Percentiles rank a stretch among this genome's conserved stretches.
phyloP scores from a whole-genome alignment of 352 stramenopile species.

The Pythium guiyangense region DNA sequence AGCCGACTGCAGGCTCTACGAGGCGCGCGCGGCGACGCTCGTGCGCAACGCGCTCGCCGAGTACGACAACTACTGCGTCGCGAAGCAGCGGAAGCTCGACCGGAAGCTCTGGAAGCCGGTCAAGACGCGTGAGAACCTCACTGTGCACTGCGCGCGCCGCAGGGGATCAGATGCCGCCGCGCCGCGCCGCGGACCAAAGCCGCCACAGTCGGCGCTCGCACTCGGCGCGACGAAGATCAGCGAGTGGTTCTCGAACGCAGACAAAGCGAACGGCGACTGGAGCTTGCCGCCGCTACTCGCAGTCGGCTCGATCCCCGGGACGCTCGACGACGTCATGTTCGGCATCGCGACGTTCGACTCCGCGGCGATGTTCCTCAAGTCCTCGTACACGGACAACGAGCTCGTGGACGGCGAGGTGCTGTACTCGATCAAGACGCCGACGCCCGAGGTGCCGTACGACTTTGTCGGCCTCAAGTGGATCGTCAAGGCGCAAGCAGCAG shows the following conservation, averaged over 20 bases:
- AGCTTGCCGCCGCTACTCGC: slow-evolving; percentile 33
- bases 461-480: slow-evolving; percentile 48
- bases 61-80: too few species aligned
- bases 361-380: slow-evolving; percentile 46
- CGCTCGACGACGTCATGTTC: slow-evolving; percentile 61
- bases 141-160: slow-evolving; percentile 5
- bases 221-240: slow-evolving; percentile 10
- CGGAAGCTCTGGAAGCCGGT: too few species aligned
- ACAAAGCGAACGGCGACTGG: slow-evolving; percentile 16
- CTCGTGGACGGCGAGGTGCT: slow-evolving; percentile 47
- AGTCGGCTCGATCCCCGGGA: slow-evolving; percentile 31
- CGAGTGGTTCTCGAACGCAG: slow-evolving; percentile 7
- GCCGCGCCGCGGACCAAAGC: neutral
- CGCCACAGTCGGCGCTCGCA: slow-evolving; percentile 9
- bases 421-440: slow-evolving; percentile 36
- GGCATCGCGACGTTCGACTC: slow-evolving; percentile 42
- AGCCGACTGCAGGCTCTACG: too few species aligned
- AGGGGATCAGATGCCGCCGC: neutral
- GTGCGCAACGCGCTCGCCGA: too few species aligned
- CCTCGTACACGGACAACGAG: slow-evolving; percentile 40
- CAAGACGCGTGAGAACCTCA: too few species aligned
- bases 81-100: too few species aligned
- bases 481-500: slow-evolving; percentile 22
- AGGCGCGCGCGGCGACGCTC: too few species aligned
- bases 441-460: slow-evolving; percentile 29